Evolutionary conservation across 208 protist species (phyloP), one percentile per base, ranked within the genome.

Genomic region (Crithidia expoeki): DNA sequence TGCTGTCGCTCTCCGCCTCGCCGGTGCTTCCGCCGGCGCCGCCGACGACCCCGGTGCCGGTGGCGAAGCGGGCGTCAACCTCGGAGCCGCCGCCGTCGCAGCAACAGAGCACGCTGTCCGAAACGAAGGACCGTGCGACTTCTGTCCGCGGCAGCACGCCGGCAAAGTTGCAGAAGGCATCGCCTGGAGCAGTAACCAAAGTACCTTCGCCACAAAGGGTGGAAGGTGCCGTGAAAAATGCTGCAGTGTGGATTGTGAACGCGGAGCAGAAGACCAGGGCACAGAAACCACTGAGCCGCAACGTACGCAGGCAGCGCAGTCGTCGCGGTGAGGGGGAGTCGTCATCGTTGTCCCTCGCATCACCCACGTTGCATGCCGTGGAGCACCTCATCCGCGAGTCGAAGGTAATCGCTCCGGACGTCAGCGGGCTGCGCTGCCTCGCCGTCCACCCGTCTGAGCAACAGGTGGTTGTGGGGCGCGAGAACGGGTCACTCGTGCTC

Each of bases 341-440:
- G 36, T 6, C 36, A 16, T 42, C 36, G 36, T 42, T 12, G 36
- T 42, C 36, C 10, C 12, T 12, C 10, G 6, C 42, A 46, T 69
- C 49, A 10, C 40, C 68, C 9, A 30, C 42, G 1, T 14, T 46
- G 38, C 55, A 67, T 47, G 33, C 50, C 2, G 58, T 88, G 23
- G 77, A 85, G 55, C 49, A 46, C 25, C 4, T 83, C 17, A 75
- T 93, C 7, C 67, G 88, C 3, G 79, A 78, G 36, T 89, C 89
- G 23, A 80, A 89, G 55, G 88, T 92, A 38, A 94, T 96, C 62
- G 92, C 92, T 0, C 92, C 92, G 1, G 92, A 96, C 47, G 80
- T 93, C 32, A 86, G 80, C 58, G 92, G 92, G 38, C 79, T 96
- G 38, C 76, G 81, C 57, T 94, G 89, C 68, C 33, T 94, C 40